Percentiles rank a stretch among this genome's conserved stretches.
Evolutionary conservation across 768 basidiomycete genomes (phyloP).

Genomic region (Hericium erinaceus): DNA sequence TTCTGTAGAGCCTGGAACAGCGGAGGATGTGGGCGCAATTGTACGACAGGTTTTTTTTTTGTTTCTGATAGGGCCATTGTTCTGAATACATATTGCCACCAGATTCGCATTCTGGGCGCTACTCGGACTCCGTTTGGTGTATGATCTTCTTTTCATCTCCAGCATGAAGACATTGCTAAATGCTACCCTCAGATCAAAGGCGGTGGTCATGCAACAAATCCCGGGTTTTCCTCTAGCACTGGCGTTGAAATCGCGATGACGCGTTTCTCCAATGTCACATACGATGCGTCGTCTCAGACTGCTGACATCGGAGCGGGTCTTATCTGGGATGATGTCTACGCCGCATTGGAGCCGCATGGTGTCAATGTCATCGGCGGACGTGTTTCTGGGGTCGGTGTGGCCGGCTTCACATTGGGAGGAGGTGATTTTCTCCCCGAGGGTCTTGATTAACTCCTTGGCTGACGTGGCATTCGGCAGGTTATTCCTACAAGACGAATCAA

Average conservation of each 20-base stretch:
- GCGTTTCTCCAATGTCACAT: conserved; percentile 28
- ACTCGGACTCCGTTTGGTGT: conserved; percentile 1
- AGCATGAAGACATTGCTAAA: too few relatives aligned
- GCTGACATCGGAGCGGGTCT: conserved; percentile 13
- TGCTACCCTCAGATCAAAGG: conserved; percentile 40
- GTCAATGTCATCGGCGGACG: conserved; percentile 16
- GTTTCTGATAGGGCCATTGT: too few relatives aligned
- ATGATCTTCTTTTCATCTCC: not conserved
- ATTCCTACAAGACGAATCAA: conserved; percentile 51
- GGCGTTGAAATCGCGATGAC: conserved; percentile 53
- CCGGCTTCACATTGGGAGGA: conserved; percentile 15
- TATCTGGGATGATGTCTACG: conserved; percentile 17
- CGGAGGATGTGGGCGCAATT: not conserved
- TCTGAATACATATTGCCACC: too few relatives aligned
- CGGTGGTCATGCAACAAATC: conserved; percentile 50
- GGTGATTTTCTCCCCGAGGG: conserved; percentile 1
- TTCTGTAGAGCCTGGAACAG: conserved; percentile 1
- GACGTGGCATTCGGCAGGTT: conserved; percentile 26
- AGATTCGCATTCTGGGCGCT: not conserved
- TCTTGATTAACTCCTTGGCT: not conserved
- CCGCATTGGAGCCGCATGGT: conserved; percentile 5
- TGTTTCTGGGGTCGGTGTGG: conserved; percentile 15
- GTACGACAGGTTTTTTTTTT: not conserved
- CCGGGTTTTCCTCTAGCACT: conserved; percentile 48
- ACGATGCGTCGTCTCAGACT: conserved; percentile 3